A percentile compares a stretch with the other conserved stretches of the same genome.
These are phyloP conservation scores for Fagopyrum tataricum DNA, from an alignment of 148 eudicot genomes.

Conservation along the genomic window DNA sequence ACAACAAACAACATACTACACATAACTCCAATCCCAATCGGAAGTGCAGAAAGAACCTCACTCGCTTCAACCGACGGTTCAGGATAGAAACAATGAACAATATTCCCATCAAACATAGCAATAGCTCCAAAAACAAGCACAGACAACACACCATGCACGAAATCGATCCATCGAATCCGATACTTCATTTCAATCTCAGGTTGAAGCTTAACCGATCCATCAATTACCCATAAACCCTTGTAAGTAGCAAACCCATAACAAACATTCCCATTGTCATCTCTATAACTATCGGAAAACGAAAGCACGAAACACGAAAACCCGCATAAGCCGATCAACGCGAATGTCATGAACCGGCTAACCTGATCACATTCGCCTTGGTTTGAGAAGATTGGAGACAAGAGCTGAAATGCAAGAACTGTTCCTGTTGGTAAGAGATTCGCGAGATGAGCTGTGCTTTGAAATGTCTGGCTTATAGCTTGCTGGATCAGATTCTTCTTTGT, in stretches of 20 bases:
- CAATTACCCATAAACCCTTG: constrained; percentile 65
- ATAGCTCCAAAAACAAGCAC: constrained; percentile 51
- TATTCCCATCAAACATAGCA: constrained; percentile 60
- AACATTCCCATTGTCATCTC: constrained; percentile 42
- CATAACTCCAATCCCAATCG: constrained; percentile 54
- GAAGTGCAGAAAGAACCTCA: constrained; percentile 52
- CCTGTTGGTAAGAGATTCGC: constrained; percentile 77
- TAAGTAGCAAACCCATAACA: constrained; percentile 58
- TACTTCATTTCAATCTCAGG: constrained; percentile 36
- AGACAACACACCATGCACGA: constrained; percentile 59
- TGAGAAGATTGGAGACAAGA: constrained; percentile 59
- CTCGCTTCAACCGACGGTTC: constrained; percentile 35
- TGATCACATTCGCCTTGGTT: constrained; percentile 55
- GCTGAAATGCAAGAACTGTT: constrained; percentile 67
- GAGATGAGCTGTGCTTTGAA: constrained; percentile 59
- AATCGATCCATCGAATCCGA: constrained; percentile 42
- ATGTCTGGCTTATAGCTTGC: constrained; percentile 55
- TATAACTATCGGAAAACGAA: constrained; percentile 71
- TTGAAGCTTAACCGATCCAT: constrained; percentile 45
- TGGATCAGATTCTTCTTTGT: constrained; percentile 40
- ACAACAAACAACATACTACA: constrained; percentile 61
- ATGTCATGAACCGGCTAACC: constrained; percentile 33
- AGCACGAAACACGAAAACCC: constrained; percentile 48
- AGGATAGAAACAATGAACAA: constrained; percentile 59
- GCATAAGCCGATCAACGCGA: constrained; percentile 37